phyloP scores from a whole-genome alignment of 768 basidiomycete genomes.

The Rhizopogon salebrosus region DNA sequence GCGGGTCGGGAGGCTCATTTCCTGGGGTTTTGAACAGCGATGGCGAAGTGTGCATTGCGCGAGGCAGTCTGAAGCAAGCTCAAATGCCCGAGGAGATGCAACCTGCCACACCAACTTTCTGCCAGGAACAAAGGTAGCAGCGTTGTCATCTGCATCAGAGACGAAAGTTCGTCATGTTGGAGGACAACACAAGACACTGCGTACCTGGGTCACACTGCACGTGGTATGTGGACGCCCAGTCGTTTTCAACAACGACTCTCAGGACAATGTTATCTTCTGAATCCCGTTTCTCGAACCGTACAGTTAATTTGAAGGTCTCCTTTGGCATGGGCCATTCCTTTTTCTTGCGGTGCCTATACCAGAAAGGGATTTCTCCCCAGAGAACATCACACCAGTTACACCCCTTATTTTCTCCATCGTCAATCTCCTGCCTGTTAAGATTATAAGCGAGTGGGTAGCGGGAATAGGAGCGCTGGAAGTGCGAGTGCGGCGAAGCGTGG shows the following conservation, averaged over 20 bases:
- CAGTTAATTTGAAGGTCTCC: constrained; percentile 2
- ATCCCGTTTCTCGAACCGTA: background rate
- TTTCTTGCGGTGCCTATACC: background rate
- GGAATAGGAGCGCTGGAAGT: no score
- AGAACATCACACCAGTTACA: constrained; percentile 3
- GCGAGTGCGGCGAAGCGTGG: no score
- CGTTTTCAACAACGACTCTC: background rate
- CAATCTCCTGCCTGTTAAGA: constrained; percentile 4
- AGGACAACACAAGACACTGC: background rate
- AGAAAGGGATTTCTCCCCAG: background rate
- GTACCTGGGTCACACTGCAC: constrained; percentile 1
- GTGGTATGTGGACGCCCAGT: background rate
- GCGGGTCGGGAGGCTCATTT: constrained; percentile 1
- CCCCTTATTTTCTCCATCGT: background rate
- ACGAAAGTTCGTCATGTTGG: background rate
- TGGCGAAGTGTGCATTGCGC: constrained; percentile 1
- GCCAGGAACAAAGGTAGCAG: background rate
- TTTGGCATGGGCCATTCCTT: background rate
- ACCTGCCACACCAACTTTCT: constrained; percentile 1
- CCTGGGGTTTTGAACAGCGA: background rate
- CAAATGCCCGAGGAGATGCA: background rate
- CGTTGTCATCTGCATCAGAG: background rate
- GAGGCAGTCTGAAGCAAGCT: constrained; percentile 2
- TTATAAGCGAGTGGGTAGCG: no score
- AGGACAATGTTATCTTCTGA: background rate